These are phyloP conservation scores for Ustilago hordei DNA, from an alignment of 1,284 basidiomycete species.

Conservation along the genomic window DNA sequence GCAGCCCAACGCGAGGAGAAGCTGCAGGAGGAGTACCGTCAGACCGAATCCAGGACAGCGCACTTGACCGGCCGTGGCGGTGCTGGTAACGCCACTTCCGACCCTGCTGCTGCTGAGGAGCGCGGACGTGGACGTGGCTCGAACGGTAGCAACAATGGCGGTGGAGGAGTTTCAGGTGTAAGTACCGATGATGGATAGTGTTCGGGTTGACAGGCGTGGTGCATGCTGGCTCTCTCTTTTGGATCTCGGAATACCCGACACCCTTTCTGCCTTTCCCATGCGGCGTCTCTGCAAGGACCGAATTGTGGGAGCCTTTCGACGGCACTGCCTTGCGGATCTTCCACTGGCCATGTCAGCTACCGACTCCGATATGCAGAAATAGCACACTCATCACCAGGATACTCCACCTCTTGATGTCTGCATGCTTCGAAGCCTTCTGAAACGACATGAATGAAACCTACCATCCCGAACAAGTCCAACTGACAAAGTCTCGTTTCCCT, in stretches of 20 bases:
- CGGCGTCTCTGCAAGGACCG: not conserved
- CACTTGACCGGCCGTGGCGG: conserved; percentile 81
- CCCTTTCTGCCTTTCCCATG: conserved; percentile 2
- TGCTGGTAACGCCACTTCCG: conserved; percentile 74
- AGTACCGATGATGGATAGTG: conserved; percentile 22
- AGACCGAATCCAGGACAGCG: conserved; percentile 68
- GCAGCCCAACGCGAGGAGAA: conserved; percentile 48
- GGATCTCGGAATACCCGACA: conserved; percentile 1
- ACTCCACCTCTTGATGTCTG: not conserved
- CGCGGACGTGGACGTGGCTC: conserved; percentile 47
- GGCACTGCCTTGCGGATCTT: conserved; percentile 3
- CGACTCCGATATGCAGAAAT: conserved; percentile 14
- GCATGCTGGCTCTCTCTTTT: not conserved
- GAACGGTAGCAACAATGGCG: conserved; percentile 21
- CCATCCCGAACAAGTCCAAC: not conserved
- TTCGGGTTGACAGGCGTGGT: not conserved
- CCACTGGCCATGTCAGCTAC: conserved; percentile 1
- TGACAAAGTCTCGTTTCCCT: not conserved
- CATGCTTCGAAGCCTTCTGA: not conserved
- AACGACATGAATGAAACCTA: not conserved
- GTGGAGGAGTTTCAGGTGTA: conserved; percentile 45
- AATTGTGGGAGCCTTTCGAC: not conserved
- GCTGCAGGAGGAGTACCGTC: conserved; percentile 70
- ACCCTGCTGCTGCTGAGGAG: conserved; percentile 31
- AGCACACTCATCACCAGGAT: not conserved